Base-by-base conservation (phyloP, 169 alveolate genomes). In the Cryptosporidium ubiquitum region DNA sequence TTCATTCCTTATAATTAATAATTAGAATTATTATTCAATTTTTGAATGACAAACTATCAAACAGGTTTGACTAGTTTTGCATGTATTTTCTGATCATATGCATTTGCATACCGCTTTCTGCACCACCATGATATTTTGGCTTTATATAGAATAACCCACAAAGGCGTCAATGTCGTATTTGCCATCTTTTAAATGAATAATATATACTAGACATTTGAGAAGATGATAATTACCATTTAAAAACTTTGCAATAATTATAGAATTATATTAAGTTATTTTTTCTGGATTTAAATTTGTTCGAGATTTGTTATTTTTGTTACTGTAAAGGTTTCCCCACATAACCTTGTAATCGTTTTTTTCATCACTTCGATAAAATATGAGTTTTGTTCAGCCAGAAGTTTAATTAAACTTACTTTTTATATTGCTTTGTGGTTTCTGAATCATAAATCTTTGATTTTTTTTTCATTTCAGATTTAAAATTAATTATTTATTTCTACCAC, bases 91-190 rank as follows among this genome's bases (percentile, higher is more conserved):
- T 61, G 89, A 79, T 79, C 75, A 40, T 60, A 20, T n/a, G 51
- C 33, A 42, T 23, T 23, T 42, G 35, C 58, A 79, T 61, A 79
- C 89, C 89, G 89, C 89, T 64, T 44, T 16, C 39, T 79, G 89
- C 89, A 79, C 85, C 85, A 52, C 7, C 37, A 51, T 18, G 16
- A 10, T 31, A 29, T 18, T 73, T 2, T 20, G 16, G n/a, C 20
- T 26, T 23, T 23, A 55, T 26, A 23, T 6, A 55, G 31, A 26
- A 60, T n/a, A 61, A 47, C 89, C 89, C 89, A 79, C 89, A 79
- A 79, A 10, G 89, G 42, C 89, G 89, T 79, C 89, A 58, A 73
- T 55, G 85, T 73, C 85, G 85, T 64, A 64, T n/a, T 31, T 55
- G 12, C 66, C 66, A n/a, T 23, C 35, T 26, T 55, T 55, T 20